Evolutionary conservation across 768 basidiomycete genomes (phyloP), one percentile per base, ranked within the genome.

Genomic region (Mycena epipterygia): DNA sequence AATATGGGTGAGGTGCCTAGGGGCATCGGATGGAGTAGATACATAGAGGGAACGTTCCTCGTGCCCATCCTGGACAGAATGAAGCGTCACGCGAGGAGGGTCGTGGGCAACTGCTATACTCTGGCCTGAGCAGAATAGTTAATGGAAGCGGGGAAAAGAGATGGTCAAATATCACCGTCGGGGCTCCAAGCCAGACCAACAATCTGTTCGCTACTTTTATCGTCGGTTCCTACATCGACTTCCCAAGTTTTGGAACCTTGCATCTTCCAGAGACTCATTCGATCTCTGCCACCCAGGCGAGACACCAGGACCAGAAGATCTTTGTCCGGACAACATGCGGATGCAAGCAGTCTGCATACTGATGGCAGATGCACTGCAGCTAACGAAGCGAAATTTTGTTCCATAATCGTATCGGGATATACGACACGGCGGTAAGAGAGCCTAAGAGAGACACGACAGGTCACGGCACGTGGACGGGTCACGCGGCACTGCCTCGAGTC

Each of bases 281-380:
- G 87, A 76, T 94, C 93, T 71, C 87, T 86, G 35, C 89, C 89
- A 35, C 90, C 92, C 29, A 91, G 82, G 32, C 89, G 87, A 67
- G 91, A 90, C 57, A 95, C 82, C 11, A 94, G 81, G 30, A 91
- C 83, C 5, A 95, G 81, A 46, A 95, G 83, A 79, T 95, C 94
- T 79, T 95, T 95, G 82, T 95, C 94, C 12, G 94, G 93, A 78
- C 94, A 94, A 75, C 94, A 95, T 53, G 94, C 89, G 25, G 90
- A 87, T 13, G 83, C 66, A 29, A 93, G 80, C 33, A 95, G 74
- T 44, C 91, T 89, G 63, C 88, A 88, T 33, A 88, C 82, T 9
- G 88, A 82, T 8, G 91, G 88, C 16, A 94, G 80, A 48, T 85
- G 85, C 33, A 92, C 78, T 35, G 83, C 85, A 27, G 89, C 88